Evolutionary conservation across 164 flowering plant genomes (phyloP).

Genomic region (Vitis labrusca): DNA sequence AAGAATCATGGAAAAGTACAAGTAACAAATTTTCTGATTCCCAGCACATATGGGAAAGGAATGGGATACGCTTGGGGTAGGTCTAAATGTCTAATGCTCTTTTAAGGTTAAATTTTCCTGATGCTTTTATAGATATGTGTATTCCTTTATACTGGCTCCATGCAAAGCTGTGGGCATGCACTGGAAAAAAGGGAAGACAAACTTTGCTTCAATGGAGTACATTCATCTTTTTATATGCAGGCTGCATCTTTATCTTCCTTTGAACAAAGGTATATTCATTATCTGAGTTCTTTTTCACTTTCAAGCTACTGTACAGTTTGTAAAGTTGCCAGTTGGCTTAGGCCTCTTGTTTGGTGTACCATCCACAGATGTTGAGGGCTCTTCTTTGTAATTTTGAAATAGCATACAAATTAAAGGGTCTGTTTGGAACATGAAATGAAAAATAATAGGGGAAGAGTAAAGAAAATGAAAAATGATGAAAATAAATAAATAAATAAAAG

Average conservation of each 20-base stretch:
- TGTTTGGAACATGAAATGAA: too few relatives aligned
- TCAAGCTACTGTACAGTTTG: neutral
- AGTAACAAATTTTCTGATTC: conserved; percentile 27
- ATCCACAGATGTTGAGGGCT: too few relatives aligned
- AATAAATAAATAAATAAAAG: too few relatives aligned
- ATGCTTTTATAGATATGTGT: too few relatives aligned
- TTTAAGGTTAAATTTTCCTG: too few relatives aligned
- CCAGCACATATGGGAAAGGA: neutral
- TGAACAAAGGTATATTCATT: neutral
- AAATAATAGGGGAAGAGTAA: too few relatives aligned
- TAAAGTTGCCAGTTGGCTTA: neutral
- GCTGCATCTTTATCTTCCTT: neutral
- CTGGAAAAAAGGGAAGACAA: neutral
- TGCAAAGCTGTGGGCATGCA: conserved; percentile 3
- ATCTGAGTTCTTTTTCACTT: neutral
- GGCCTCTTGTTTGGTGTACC: too few relatives aligned
- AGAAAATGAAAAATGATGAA: too few relatives aligned
- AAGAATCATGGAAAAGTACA: conserved; percentile 96
- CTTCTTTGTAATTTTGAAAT: too few relatives aligned
- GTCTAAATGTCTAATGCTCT: too few relatives aligned
- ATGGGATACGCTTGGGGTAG: too few relatives aligned
- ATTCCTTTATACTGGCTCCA: neutral
- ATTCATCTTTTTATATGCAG: neutral
- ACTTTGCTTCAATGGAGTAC: neutral
- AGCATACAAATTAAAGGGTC: too few relatives aligned